Evolutionary conservation across 352 stramenopile species (phyloP).

Genomic region (Globisporangium viniferum): DNA sequence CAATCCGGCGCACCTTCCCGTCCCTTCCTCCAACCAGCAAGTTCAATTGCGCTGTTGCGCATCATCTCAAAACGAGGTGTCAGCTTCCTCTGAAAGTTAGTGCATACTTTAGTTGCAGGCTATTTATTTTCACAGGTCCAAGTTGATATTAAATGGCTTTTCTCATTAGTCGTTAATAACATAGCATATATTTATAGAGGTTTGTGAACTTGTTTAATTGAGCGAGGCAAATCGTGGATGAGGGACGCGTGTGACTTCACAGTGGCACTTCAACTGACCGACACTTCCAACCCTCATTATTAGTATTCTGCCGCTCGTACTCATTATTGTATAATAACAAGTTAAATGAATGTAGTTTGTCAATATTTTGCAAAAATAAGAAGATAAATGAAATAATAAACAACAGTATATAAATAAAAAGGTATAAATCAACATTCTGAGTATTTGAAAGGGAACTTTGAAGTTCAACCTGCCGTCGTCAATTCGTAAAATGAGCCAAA

Average conservation of each 20-base stretch:
- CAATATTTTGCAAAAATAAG: background rate
- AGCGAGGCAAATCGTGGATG: no score
- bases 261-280: slow-evolving; percentile 1
- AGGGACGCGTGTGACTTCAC: background rate
- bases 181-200: background rate
- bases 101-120: background rate
- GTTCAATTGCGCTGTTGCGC: no score
- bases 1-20: background rate
- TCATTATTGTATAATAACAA: no score
- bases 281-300: background rate
- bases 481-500: background rate
- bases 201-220: background rate
- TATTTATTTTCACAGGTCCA: background rate
- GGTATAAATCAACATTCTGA: background rate
- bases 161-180: no score
- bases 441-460: slow-evolving; percentile 5
- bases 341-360: no score
- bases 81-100: background rate
- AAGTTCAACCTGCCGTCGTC: slow-evolving; percentile 5
- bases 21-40: no score
- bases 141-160: no score
- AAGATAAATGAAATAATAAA: background rate
- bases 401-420: background rate
- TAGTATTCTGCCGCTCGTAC: no score
- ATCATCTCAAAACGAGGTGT: no score